Evolutionary conservation across 1,284 basidiomycete species (phyloP).

Genomic region (Afroboletus lepidellus): DNA sequence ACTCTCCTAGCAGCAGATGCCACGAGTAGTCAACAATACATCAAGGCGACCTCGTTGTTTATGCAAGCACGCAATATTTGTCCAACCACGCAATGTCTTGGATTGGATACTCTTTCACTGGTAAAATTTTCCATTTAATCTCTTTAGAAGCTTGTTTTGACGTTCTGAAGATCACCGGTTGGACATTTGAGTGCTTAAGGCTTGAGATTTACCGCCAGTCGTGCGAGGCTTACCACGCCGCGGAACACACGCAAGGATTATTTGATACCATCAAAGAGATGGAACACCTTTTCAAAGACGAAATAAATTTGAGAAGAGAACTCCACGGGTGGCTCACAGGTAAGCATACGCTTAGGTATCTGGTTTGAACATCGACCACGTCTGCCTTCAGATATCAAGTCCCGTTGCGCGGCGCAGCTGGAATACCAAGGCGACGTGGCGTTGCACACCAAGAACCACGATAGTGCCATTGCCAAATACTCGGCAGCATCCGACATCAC

Average conservation of each 20-base stretch:
- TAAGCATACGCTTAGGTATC: not conserved
- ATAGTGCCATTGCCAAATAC: constrained; percentile 12
- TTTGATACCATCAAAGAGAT: constrained; percentile 5
- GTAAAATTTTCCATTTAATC: constrained; percentile 3
- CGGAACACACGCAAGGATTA: not conserved
- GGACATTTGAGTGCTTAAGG: constrained; percentile 18
- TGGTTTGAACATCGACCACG: not conserved
- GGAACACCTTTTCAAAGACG: constrained; percentile 8
- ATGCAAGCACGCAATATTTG: constrained; percentile 10
- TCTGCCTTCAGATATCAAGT: constrained; percentile 14
- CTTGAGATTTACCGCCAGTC: constrained; percentile 7
- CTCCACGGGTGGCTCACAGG: constrained; percentile 14
- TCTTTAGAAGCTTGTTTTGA: not conserved
- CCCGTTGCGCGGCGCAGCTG: constrained; percentile 2
- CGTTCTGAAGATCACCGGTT: constrained; percentile 19
- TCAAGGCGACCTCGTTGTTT: constrained; percentile 3
- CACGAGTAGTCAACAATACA: not conserved
- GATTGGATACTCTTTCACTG: constrained; percentile 14
- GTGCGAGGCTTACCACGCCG: constrained; percentile 12
- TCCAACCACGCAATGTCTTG: constrained; percentile 1
- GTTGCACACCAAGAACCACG: constrained; percentile 5
- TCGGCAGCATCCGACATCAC: constrained; percentile 13
- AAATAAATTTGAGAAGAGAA: constrained; percentile 9
- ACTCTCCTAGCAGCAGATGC: constrained; percentile 10
- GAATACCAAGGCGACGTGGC: constrained; percentile 15